Percentiles rank a stretch among this genome's conserved stretches.
phyloP scores from a whole-genome alignment of 2,329 filamentous ascomycete species.

The Xylaria arbuscula region DNA sequence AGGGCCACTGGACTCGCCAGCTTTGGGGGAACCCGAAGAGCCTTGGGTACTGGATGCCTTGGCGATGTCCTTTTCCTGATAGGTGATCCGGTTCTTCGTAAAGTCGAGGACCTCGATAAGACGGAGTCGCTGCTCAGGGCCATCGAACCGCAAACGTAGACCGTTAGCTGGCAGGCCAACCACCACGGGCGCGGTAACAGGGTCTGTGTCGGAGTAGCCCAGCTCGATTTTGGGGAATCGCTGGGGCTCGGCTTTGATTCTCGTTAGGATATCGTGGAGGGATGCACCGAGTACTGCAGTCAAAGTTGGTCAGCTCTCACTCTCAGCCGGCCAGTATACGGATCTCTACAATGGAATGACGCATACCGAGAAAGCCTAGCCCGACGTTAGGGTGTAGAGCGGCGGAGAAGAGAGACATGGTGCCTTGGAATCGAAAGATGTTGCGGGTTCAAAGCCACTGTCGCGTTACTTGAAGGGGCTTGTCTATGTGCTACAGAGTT shows the following conservation, averaged over 20 bases:
- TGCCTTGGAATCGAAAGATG: constrained; percentile 14
- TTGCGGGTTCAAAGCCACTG: constrained; percentile 4
- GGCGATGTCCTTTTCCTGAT: constrained; percentile 73
- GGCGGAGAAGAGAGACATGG: constrained; percentile 50
- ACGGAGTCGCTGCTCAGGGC: constrained; percentile 88
- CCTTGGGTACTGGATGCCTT: constrained; percentile 64
- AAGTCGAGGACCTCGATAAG: constrained; percentile 94
- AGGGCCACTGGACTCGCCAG: constrained; percentile 66
- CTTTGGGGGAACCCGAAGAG: constrained; percentile 44
- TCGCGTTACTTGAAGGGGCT: neutral
- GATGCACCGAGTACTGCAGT: constrained; percentile 85
- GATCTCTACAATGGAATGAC: neutral
- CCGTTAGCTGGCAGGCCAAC: constrained; percentile 86
- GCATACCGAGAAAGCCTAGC: constrained; percentile 49
- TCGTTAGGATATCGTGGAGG: constrained; percentile 87
- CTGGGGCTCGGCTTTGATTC: constrained; percentile 87
- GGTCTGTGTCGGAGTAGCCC: constrained; percentile 78
- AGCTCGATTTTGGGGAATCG: constrained; percentile 86
- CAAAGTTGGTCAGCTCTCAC: constrained; percentile 26
- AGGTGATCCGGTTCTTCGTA: constrained; percentile 82
- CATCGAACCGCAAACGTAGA: constrained; percentile 90
- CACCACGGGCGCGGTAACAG: constrained; percentile 79
- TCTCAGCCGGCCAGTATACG: neutral
- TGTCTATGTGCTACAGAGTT: neutral
- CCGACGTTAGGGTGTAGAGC: constrained; percentile 49